Percentiles rank a stretch among this genome's conserved stretches.
Evolutionary conservation across 495 filamentous ascomycete species (phyloP).

Genomic region (Penicillium coprophilum): DNA sequence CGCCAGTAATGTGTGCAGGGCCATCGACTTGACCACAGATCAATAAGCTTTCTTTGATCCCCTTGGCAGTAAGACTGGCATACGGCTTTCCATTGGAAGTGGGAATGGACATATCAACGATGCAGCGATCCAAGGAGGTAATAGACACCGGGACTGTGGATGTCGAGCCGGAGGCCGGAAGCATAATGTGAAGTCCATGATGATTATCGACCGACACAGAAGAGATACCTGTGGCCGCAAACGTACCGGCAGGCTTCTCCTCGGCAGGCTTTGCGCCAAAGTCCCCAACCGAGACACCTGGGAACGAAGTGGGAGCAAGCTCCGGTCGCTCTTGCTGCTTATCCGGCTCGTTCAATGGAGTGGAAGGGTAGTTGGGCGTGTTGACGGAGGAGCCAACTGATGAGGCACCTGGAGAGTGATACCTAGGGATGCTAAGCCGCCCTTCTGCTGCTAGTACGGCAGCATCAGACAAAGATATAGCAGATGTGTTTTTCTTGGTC

Average conservation of each 20-base stretch:
- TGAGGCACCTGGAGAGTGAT: conserved; percentile 43
- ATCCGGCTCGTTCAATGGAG: conserved; percentile 50
- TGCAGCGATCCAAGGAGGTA: conserved; percentile 66
- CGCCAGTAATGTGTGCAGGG: conserved; percentile 73
- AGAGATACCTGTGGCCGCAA: conserved; percentile 38
- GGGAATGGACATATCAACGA: conserved; percentile 75
- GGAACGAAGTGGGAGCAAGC: conserved; percentile 41
- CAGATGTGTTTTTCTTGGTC: conserved; percentile 57
- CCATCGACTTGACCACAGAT: conserved; percentile 76
- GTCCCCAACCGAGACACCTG: conserved; percentile 21
- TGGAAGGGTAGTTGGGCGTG: conserved; percentile 53
- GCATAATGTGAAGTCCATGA: conserved; percentile 60
- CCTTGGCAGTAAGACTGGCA: conserved; percentile 69
- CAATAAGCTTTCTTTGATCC: conserved; percentile 65
- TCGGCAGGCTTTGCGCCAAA: conserved; percentile 15
- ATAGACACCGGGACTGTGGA: conserved; percentile 71
- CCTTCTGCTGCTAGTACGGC: conserved; percentile 51
- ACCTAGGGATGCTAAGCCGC: conserved; percentile 44
- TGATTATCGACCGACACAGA: conserved; percentile 66
- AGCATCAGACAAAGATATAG: conserved; percentile 57
- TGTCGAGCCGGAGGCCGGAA: conserved; percentile 64
- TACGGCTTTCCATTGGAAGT: conserved; percentile 64
- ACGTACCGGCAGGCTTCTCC: conserved; percentile 21
- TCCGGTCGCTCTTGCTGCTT: conserved; percentile 38
- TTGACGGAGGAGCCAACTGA: conserved; percentile 51